Percentiles rank a stretch among this genome's conserved stretches.
phyloP scores from a whole-genome alignment of 2,329 filamentous ascomycete species.

The Aspergillus flavus region DNA sequence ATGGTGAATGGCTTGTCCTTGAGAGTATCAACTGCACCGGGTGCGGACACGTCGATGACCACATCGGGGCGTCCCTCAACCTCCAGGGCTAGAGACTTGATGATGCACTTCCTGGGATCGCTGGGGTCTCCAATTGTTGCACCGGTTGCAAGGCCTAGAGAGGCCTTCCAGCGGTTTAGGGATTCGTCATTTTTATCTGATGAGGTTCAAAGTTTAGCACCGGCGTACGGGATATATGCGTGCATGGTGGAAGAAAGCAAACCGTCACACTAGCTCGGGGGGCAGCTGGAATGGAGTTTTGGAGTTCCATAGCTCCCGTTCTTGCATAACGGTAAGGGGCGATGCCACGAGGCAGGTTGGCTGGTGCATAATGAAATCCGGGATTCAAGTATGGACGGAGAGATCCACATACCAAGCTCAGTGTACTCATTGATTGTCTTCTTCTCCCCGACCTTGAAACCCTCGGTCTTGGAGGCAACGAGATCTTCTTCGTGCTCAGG shows the following conservation, averaged over 20 bases:
- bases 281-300: background rate
- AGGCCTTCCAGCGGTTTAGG: conserved; percentile 96
- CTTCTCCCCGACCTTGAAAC: conserved; percentile 98
- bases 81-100: conserved; percentile 86
- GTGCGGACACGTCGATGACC: conserved; percentile 78
- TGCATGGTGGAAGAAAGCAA: background rate
- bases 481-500: conserved; percentile 78
- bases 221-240: background rate
- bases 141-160: conserved; percentile 78
- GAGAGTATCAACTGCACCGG: conserved; percentile 73
- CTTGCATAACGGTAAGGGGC: conserved; percentile 4
- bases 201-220: conserved; percentile 23
- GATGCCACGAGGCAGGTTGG: conserved; percentile 13
- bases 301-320: background rate
- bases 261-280: background rate
- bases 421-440: conserved; percentile 95
- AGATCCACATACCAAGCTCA: conserved; percentile 72
- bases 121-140: conserved; percentile 72
- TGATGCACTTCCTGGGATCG: conserved; percentile 89
- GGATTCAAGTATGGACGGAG: background rate
- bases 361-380: background rate
- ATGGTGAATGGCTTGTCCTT: conserved; percentile 95
- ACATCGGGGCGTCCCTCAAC: conserved; percentile 80
- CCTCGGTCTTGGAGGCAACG: conserved; percentile 82
- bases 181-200: conserved; percentile 80